These are phyloP conservation scores for Neurospora sp. DNA, from an alignment of 2,329 filamentous ascomycete genomes.

Conservation along the genomic window DNA sequence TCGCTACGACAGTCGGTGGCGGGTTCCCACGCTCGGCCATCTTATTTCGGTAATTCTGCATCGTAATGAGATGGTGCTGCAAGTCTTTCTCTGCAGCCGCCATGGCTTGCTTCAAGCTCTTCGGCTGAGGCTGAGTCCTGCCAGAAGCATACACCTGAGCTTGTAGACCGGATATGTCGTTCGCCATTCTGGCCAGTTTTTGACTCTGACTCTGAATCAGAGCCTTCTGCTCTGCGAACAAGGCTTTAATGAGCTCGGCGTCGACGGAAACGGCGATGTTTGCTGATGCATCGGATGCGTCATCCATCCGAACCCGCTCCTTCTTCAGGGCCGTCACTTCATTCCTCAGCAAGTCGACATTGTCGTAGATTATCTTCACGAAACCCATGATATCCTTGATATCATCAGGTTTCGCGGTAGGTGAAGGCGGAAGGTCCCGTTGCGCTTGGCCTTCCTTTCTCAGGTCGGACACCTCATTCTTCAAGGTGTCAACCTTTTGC, in stretches of 20 bases:
- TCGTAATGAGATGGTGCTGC: slow-evolving; percentile 3
- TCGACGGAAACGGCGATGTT: not conserved
- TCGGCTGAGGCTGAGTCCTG: not conserved
- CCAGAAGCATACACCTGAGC: not conserved
- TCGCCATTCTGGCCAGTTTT: slow-evolving; percentile 5
- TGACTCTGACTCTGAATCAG: slow-evolving; percentile 9
- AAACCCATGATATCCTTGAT: not conserved
- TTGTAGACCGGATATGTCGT: slow-evolving; percentile 5
- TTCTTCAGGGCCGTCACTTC: not conserved
- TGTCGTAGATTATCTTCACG: not conserved
- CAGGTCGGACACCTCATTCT: slow-evolving; percentile 6
- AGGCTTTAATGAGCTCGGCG: not conserved
- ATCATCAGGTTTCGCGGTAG: not conserved
- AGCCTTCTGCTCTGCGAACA: not conserved
- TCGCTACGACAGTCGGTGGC: slow-evolving; percentile 5
- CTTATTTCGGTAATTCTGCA: slow-evolving; percentile 10
- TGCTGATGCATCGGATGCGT: not conserved
- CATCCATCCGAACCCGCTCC: not conserved
- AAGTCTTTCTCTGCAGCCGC: slow-evolving; percentile 12
- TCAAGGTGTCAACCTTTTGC: slow-evolving; percentile 2
- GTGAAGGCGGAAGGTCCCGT: not conserved
- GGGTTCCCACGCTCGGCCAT: not conserved
- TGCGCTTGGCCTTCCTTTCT: slow-evolving; percentile 1
- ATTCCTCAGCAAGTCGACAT: not conserved
- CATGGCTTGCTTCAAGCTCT: slow-evolving; percentile 12